Conservation (phyloP, 352 stramenopile genomes). For the Pythium dissotocum region DNA sequence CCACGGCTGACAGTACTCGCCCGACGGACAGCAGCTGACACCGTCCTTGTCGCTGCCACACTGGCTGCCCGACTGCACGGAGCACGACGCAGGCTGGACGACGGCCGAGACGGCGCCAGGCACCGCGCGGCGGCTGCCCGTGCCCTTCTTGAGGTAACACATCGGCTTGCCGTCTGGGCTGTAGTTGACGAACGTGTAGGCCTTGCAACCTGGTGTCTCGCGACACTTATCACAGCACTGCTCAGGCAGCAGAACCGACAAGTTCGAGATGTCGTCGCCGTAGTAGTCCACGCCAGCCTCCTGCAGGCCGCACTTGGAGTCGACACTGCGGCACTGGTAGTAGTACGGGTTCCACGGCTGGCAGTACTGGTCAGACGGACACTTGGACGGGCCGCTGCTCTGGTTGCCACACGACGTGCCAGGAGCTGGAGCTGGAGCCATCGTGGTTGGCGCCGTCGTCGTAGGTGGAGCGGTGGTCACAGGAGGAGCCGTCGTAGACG, state of each 20-base stretch:
- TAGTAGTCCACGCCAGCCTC: conserved; percentile 19
- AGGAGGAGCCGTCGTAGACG: not conserved
- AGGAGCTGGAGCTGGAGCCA: conserved; percentile 1
- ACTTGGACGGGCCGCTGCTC: not conserved
- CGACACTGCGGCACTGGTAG: conserved; percentile 44
- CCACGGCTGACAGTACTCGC: conserved; percentile 65
- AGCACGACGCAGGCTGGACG: conserved; percentile 11
- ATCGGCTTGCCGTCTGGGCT: conserved; percentile 19
- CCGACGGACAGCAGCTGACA: conserved; percentile 37
- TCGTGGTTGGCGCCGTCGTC: conserved; percentile 3
- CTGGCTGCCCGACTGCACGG: conserved; percentile 8
- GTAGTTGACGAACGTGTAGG: conserved; percentile 30
- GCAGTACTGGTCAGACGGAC: conserved; percentile 35
- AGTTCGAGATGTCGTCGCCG: conserved; percentile 22
- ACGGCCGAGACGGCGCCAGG: conserved; percentile 28
- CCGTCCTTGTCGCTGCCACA: conserved; percentile 28
- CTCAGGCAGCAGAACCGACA: conserved; percentile 18
- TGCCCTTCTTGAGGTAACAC: conserved; percentile 28
- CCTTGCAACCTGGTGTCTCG: conserved; percentile 18
- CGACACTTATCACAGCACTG: conserved; percentile 28
- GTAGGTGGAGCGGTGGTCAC: not conserved
- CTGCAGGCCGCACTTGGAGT: conserved; percentile 17
- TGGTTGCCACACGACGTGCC: conserved; percentile 14
- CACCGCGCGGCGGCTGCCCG: conserved; percentile 1
- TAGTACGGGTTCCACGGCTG: conserved; percentile 47